A percentile compares a stretch with the other conserved stretches of the same genome.
phyloP scores from a whole-genome alignment of 805 yeast species.

The Metschnikowia borealis region DNA sequence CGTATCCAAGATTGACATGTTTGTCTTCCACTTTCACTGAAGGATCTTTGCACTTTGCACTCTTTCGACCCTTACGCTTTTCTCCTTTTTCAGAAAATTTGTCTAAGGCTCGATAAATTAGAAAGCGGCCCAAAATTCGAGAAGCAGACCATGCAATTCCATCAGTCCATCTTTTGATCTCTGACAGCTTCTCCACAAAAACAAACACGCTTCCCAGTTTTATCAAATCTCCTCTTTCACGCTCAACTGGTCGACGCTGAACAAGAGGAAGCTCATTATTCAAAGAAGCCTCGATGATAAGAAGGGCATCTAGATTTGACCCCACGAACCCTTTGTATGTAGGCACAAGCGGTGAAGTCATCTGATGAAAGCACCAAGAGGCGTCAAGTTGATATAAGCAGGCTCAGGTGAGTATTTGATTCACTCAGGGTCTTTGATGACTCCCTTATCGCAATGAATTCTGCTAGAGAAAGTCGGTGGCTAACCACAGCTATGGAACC shows the following conservation, averaged over 20 bases:
- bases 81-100: slow-evolving; percentile 32
- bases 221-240: slow-evolving; percentile 64
- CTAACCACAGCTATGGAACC: not conserved
- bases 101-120: slow-evolving; percentile 70
- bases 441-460: not conserved
- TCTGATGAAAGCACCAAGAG: not conserved
- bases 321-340: slow-evolving; percentile 62
- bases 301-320: slow-evolving; percentile 76
- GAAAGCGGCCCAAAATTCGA: slow-evolving; percentile 77
- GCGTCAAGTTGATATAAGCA: not conserved
- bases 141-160: slow-evolving; percentile 95
- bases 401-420: not conserved
- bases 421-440: not conserved
- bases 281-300: slow-evolving; percentile 75
- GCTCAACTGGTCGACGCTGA: slow-evolving; percentile 76
- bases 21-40: not conserved
- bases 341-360: slow-evolving; percentile 8
- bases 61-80: slow-evolving; percentile 36
- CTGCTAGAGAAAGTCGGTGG: not conserved
- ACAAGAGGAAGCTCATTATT: slow-evolving; percentile 58
- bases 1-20: slow-evolving; percentile 7
- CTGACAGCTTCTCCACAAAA: slow-evolving; percentile 75
- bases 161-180: slow-evolving; percentile 94
- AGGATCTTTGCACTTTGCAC: not conserved
- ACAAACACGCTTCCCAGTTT: slow-evolving; percentile 79